Evolutionary conservation across 345 rosid species (phyloP).

Genomic region (Euphorbia pulcherrima): DNA sequence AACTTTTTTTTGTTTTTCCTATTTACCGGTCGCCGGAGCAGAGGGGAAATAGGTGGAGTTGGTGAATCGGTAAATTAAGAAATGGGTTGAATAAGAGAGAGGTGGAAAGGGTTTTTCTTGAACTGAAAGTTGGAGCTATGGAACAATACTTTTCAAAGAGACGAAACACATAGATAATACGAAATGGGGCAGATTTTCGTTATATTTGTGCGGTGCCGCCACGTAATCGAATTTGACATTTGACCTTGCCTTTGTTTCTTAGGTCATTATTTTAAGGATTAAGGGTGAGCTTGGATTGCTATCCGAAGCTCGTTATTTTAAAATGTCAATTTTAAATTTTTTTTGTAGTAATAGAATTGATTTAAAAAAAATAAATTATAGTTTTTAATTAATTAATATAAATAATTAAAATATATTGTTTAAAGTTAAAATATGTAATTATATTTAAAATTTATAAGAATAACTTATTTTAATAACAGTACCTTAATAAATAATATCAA

Average conservation of each 20-base stretch:
- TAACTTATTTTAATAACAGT: no score
- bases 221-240: background rate
- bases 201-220: background rate
- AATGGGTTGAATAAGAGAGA: background rate
- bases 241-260: background rate
- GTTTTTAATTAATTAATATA: no score
- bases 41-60: background rate
- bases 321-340: no score
- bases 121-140: background rate
- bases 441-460: no score
- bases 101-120: background rate
- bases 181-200: background rate
- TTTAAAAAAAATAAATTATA: no score
- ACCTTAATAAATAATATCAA: no score
- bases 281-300: no score
- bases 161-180: background rate
- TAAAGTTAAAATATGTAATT: no score
- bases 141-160: background rate
- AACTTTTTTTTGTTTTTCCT: background rate
- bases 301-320: no score
- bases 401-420: no score
- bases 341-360: no score
- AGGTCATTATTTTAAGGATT: no score
- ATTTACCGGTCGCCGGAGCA: background rate
- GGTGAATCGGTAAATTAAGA: background rate